A percentile compares a stretch with the other conserved stretches of the same genome.
Conservation (phyloP, 805 yeast species). For the Starmera quercuum region DNA sequence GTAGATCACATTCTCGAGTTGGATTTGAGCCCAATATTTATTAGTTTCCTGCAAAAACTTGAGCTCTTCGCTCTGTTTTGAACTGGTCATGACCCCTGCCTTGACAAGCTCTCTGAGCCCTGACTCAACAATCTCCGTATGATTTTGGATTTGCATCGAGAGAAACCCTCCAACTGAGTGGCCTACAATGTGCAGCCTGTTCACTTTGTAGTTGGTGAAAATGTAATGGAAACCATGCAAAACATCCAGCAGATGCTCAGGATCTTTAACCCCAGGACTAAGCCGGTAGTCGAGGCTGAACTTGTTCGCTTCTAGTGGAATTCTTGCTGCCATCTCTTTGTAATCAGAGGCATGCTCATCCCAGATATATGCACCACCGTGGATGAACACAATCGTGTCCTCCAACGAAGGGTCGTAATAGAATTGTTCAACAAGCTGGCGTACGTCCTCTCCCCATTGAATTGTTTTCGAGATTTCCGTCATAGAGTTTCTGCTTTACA, state of each 20-base stretch:
- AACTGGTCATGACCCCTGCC: neutral
- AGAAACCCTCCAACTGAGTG: conserved; percentile 1
- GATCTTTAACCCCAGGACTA: neutral
- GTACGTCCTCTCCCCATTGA: conserved; percentile 1
- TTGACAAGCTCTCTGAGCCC: neutral
- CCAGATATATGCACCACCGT: conserved; percentile 1
- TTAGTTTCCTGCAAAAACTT: neutral
- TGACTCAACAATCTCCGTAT: neutral
- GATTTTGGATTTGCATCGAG: conserved; percentile 1
- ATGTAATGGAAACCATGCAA: neutral
- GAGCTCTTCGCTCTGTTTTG: neutral
- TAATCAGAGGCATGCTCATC: neutral
- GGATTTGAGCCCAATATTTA: neutral
- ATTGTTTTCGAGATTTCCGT: neutral
- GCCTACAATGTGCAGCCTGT: neutral
- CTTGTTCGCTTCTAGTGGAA: neutral
- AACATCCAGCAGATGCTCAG: conserved; percentile 1
- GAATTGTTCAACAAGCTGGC: neutral
- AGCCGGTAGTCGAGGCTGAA: conserved; percentile 1
- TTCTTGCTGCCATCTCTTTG: neutral
- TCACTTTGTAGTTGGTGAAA: neutral
- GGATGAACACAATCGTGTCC: neutral
- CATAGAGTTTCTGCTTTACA: too few relatives aligned
- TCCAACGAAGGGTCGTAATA: neutral
- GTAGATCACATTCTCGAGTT: neutral